Evolutionary conservation across 2,329 filamentous ascomycete genomes (phyloP).

Genomic region (Neofusicoccum cordaticola): DNA sequence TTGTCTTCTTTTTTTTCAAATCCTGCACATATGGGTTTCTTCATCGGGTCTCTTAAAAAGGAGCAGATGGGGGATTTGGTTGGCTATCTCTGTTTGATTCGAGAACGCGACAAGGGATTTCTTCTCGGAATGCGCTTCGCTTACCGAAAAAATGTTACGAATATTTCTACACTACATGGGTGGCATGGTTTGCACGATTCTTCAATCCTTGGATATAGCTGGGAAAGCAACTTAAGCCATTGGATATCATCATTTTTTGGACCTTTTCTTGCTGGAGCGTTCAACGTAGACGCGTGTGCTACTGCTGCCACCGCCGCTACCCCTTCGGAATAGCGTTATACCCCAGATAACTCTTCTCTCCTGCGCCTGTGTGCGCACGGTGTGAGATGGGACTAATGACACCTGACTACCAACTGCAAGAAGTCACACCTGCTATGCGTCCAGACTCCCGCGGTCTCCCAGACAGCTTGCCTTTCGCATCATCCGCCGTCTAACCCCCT

Average conservation of each 20-base stretch:
- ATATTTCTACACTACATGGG: neutral
- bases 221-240: neutral
- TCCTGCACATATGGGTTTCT: constrained; percentile 1
- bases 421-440: neutral
- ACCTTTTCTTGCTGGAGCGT: neutral
- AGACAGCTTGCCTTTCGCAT: too few species aligned
- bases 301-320: neutral
- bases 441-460: neutral
- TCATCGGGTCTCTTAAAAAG: neutral
- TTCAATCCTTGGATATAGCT: neutral
- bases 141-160: constrained; percentile 7
- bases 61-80: neutral
- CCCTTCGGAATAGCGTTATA: neutral
- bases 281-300: neutral
- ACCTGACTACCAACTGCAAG: too few species aligned
- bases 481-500: neutral
- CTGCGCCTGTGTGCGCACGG: too few species aligned
- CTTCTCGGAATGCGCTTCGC: neutral
- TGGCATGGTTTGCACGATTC: neutral
- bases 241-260: neutral
- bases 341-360: neutral
- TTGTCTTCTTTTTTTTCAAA: neutral
- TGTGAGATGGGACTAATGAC: too few species aligned
- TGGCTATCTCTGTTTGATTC: neutral
- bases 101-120: neutral